These are phyloP conservation scores for Verticillium dahliae DNA, from an alignment of 2,329 filamentous ascomycete genomes.

Conservation along the genomic window DNA sequence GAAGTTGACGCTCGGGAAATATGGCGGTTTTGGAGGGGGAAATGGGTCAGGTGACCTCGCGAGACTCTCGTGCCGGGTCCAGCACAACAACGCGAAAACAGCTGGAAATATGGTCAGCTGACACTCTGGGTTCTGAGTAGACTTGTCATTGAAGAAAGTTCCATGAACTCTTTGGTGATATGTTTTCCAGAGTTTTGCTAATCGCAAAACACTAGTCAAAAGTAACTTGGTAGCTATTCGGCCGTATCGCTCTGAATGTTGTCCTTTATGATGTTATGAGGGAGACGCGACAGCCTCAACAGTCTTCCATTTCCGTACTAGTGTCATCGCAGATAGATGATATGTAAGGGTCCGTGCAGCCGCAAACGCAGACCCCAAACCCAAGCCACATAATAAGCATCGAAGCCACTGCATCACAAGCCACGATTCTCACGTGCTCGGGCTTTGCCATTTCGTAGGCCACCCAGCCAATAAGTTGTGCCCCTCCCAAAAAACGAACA, in stretches of 20 bases:
- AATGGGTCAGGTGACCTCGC: slow-evolving; percentile 1
- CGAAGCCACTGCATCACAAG: too few species aligned
- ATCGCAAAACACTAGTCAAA: too few species aligned
- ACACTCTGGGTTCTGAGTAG: neutral
- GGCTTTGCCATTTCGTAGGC: too few species aligned
- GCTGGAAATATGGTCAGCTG: neutral
- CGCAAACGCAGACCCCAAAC: too few species aligned
- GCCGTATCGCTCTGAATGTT: neutral
- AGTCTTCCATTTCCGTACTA: slow-evolving; percentile 2
- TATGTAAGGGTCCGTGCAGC: too few species aligned
- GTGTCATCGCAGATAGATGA: too few species aligned
- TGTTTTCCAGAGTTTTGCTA: too few species aligned
- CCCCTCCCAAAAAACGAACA: too few species aligned
- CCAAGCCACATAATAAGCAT: too few species aligned
- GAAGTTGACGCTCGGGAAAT: neutral
- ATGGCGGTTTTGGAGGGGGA: neutral
- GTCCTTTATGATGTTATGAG: neutral
- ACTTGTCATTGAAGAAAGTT: neutral
- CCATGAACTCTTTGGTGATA: too few species aligned
- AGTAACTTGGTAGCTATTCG: neutral
- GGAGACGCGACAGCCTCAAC: slow-evolving; percentile 8
- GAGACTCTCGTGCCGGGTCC: neutral
- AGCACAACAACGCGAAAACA: neutral
- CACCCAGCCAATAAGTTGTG: too few species aligned
- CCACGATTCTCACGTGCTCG: too few species aligned